phyloP scores from a whole-genome alignment of 140 eudicot species.

The Artemisia princeps region DNA sequence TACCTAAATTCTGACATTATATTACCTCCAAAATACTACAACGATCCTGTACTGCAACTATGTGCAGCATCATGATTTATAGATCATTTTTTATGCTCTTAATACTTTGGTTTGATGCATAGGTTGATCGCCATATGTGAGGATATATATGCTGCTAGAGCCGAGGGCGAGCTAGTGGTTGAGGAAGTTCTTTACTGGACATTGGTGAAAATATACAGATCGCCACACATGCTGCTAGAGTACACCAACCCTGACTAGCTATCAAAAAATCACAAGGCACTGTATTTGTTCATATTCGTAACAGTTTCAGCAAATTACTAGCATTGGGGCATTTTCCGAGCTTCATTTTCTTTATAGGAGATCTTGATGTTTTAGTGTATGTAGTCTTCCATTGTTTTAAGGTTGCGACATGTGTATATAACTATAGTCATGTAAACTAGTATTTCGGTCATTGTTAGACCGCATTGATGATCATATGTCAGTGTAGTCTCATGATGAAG shows the following conservation, averaged over 20 bases:
- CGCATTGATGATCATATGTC: too few relatives aligned
- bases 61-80: neutral
- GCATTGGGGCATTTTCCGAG: neutral
- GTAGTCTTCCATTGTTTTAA: neutral
- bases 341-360: neutral
- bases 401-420: too few relatives aligned
- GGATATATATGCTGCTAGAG: conserved; percentile 98
- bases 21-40: neutral
- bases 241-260: conserved; percentile 79
- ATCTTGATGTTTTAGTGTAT: neutral
- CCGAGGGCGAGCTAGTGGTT: conserved; percentile 94
- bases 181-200: conserved; percentile 97
- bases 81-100: neutral
- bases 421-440: too few relatives aligned
- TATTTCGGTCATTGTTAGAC: too few relatives aligned
- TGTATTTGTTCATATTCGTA: neutral
- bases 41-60: neutral
- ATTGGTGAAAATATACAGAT: conserved; percentile 76
- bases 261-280: conserved; percentile 15
- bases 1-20: too few relatives aligned
- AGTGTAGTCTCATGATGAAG: too few relatives aligned
- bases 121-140: conserved; percentile 92
- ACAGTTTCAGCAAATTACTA: neutral
- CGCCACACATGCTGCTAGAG: conserved; percentile 97
- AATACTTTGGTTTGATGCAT: conserved; percentile 15